These are phyloP conservation scores for Boeremia lycopersici DNA, from an alignment of 2,329 filamentous ascomycete genomes.

Conservation along the genomic window DNA sequence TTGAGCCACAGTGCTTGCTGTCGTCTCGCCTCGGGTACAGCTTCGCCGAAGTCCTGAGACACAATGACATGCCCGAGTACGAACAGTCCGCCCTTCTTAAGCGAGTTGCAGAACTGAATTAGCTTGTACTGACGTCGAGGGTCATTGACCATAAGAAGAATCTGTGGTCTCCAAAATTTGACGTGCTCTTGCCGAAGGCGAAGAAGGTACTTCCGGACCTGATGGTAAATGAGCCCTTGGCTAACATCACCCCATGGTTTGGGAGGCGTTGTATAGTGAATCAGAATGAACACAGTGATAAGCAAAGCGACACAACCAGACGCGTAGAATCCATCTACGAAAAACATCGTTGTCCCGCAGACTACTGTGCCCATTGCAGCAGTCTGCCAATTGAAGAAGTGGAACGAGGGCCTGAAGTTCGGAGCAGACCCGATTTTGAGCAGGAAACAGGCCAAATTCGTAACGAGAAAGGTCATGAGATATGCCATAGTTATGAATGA, in stretches of 20 bases:
- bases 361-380: constrained; percentile 75
- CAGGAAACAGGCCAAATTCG: constrained; percentile 85
- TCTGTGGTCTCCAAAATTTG: constrained; percentile 91
- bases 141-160: constrained; percentile 82
- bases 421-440: constrained; percentile 86
- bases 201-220: constrained; percentile 85
- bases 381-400: constrained; percentile 87
- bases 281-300: constrained; percentile 78
- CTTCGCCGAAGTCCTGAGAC: constrained; percentile 77
- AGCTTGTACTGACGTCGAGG: constrained; percentile 80
- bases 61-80: constrained; percentile 89
- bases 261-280: constrained; percentile 83
- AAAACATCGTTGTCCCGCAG: constrained; percentile 85
- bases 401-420: constrained; percentile 86
- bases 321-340: constrained; percentile 83
- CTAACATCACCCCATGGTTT: constrained; percentile 92
- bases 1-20: constrained; percentile 85
- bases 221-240: constrained; percentile 85
- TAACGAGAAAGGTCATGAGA: constrained; percentile 89
- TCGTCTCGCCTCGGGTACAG: constrained; percentile 78
- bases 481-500: constrained; percentile 92
- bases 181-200: constrained; percentile 87
- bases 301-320: constrained; percentile 75
- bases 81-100: constrained; percentile 87
- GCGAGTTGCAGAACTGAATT: constrained; percentile 88